Percentiles rank a stretch among this genome's conserved stretches.
phyloP scores from a whole-genome alignment of 371 early-diverging fungal species.

The Mucor indicus region DNA sequence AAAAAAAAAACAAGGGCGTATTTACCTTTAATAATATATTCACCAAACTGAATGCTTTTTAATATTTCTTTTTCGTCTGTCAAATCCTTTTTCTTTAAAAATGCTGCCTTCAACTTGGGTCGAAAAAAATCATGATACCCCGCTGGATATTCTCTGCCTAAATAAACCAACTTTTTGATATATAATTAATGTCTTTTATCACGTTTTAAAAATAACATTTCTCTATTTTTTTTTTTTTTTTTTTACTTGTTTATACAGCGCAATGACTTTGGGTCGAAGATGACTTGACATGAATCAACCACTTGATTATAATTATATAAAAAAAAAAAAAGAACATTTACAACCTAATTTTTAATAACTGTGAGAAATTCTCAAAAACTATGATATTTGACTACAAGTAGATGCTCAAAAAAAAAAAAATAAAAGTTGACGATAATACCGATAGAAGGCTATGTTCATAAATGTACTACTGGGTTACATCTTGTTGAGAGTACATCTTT shows the following conservation, averaged over 20 bases:
- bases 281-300: conserved; percentile 15
- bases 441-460: too few species aligned
- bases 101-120: conserved; percentile 59
- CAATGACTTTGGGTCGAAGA: conserved; percentile 46
- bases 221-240: not conserved
- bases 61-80: conserved; percentile 54
- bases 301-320: not conserved
- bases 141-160: conserved; percentile 63
- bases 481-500: too few species aligned
- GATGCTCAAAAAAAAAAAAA: too few species aligned
- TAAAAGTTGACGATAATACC: too few species aligned
- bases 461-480: too few species aligned
- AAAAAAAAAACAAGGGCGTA: too few species aligned
- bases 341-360: too few species aligned
- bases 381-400: too few species aligned
- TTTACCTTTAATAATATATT: conserved; percentile 62
- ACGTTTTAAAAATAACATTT: not conserved
- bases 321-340: not conserved
- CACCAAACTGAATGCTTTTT: conserved; percentile 60
- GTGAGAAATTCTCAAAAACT: too few species aligned
- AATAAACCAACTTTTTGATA: conserved; percentile 46
- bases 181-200: too few species aligned
- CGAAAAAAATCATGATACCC: conserved; percentile 57
- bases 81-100: conserved; percentile 61
- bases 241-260: conserved; percentile 52